These are phyloP conservation scores for Epichloe baconii DNA, from an alignment of 2,329 filamentous ascomycete genomes.

Conservation along the genomic window DNA sequence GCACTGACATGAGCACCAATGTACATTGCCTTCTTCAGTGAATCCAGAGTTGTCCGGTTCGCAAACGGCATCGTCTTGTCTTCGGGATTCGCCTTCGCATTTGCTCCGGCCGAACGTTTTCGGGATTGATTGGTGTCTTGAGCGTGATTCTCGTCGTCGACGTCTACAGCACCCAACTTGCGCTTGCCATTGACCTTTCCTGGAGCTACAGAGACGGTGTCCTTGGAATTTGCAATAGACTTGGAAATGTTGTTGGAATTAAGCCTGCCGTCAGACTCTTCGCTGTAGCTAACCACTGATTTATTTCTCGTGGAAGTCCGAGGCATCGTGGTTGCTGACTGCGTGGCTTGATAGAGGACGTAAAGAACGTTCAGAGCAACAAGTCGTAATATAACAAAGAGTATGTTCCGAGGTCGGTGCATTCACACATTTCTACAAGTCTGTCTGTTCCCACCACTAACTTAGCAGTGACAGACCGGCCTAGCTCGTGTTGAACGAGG, in stretches of 20 bases:
- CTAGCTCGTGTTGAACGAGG: background rate
- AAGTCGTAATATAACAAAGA: background rate
- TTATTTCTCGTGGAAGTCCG: conserved; percentile 22
- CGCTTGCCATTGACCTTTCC: conserved; percentile 8
- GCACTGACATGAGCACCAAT: conserved; percentile 87
- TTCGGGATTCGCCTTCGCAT: conserved; percentile 13
- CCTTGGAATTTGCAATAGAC: conserved; percentile 11
- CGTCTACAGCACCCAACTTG: conserved; percentile 13
- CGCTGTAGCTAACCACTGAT: conserved; percentile 19
- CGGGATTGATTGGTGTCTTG: conserved; percentile 20
- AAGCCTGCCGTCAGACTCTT: conserved; percentile 11
- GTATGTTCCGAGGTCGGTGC: background rate
- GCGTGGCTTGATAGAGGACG: background rate
- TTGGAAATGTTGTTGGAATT: conserved; percentile 4
- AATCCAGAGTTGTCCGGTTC: conserved; percentile 47
- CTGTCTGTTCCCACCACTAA: too few relatives aligned
- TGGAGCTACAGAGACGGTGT: conserved; percentile 6
- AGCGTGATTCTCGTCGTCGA: conserved; percentile 7
- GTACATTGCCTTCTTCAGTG: conserved; percentile 58
- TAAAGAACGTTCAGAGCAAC: background rate
- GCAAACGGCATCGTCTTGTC: conserved; percentile 49
- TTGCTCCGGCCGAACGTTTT: conserved; percentile 28
- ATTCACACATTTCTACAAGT: too few relatives aligned
- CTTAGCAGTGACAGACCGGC: too few relatives aligned
- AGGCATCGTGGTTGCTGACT: conserved; percentile 15